These are phyloP conservation scores for Maudiozyma barnettii DNA, from an alignment of 805 yeast species.

Conservation along the genomic window DNA sequence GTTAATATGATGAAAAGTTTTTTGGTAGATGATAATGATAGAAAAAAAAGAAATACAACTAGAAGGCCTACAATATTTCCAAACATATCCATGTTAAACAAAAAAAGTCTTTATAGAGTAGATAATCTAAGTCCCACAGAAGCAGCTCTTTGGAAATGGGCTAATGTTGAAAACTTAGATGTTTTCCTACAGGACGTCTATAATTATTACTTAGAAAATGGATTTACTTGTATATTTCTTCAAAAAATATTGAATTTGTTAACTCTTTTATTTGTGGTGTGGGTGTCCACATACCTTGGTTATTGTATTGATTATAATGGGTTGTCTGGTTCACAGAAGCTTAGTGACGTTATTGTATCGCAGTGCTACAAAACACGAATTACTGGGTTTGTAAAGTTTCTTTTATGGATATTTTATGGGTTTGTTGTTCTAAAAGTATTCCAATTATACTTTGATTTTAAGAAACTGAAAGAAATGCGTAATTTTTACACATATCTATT, in stretches of 20 bases:
- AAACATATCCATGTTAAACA: constrained; percentile 19
- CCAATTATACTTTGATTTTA: constrained; percentile 53
- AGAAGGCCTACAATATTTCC: constrained; percentile 19
- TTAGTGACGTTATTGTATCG: constrained; percentile 31
- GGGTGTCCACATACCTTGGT: constrained; percentile 66
- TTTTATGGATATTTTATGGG: constrained; percentile 51
- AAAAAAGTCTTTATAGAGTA: constrained; percentile 21
- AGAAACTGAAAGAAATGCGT: constrained; percentile 61
- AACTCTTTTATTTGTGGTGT: constrained; percentile 70
- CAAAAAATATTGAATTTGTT: constrained; percentile 56
- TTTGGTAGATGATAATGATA: constrained; percentile 1
- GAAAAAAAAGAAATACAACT: not conserved
- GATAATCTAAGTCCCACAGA: constrained; percentile 53
- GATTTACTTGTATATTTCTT: constrained; percentile 67
- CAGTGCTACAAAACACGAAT: constrained; percentile 35
- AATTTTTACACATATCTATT: constrained; percentile 68
- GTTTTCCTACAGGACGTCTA: constrained; percentile 76
- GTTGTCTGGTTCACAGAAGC: constrained; percentile 26
- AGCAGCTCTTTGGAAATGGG: constrained; percentile 91
- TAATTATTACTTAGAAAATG: constrained; percentile 76
- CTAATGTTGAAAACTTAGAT: constrained; percentile 88
- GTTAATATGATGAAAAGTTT: constrained; percentile 7
- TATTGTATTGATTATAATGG: constrained; percentile 68
- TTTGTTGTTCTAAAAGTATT: constrained; percentile 44
- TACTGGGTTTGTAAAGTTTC: constrained; percentile 44